Evolutionary conservation across 1,284 basidiomycete genomes (phyloP).

Genomic region (Stereum hirsutum): DNA sequence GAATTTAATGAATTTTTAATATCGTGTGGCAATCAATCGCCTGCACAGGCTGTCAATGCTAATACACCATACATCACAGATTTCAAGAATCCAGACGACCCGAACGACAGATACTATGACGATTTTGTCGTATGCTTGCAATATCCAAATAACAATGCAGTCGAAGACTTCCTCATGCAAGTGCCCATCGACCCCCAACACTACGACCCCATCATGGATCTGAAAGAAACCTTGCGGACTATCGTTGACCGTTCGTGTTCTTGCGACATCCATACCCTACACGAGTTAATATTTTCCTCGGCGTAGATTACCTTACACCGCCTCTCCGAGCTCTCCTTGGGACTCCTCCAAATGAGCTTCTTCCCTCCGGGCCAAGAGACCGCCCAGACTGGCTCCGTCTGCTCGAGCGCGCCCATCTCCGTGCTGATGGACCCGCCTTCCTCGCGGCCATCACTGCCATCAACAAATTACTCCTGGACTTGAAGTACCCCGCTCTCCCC

Average conservation of each 20-base stretch:
- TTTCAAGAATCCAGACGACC: conserved; percentile 54
- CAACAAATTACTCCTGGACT: conserved; percentile 43
- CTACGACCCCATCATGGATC: conserved; percentile 69
- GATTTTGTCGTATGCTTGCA: no score
- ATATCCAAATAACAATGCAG: conserved; percentile 46
- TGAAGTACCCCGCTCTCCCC: conserved; percentile 55
- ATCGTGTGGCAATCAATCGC: no score
- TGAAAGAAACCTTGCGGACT: conserved; percentile 56
- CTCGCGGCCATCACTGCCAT: conserved; percentile 46
- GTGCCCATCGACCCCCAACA: conserved; percentile 72
- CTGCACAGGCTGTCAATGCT: no score
- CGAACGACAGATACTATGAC: conserved; percentile 50
- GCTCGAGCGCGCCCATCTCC: conserved; percentile 54
- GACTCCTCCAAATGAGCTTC: conserved; percentile 36
- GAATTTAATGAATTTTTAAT: no score
- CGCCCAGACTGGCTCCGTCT: conserved; percentile 41
- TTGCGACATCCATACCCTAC: conserved; percentile 6
- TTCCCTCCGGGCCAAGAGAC: conserved; percentile 14
- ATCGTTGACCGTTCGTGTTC: conserved; percentile 52
- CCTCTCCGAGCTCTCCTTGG: conserved; percentile 57
- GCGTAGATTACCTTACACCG: conserved; percentile 57
- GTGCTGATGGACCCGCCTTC: conserved; percentile 60
- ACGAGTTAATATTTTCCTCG: conserved; percentile 1
- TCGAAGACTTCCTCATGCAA: conserved; percentile 55
- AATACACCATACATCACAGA: no score